phyloP scores from a whole-genome alignment of 2,329 filamentous ascomycete species.

The Aspergillus tubingensis region DNA sequence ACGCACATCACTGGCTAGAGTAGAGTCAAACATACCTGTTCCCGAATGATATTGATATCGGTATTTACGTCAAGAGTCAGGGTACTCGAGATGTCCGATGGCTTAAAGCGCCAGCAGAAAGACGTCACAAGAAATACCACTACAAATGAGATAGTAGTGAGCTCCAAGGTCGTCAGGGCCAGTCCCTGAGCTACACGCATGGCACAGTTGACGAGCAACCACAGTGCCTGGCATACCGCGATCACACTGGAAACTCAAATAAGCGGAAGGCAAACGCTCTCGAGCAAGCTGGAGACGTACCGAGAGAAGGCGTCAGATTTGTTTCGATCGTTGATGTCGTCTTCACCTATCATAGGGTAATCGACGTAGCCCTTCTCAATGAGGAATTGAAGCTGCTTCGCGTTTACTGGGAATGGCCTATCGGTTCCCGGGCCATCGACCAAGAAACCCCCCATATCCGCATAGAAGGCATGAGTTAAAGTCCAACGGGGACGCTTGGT shows the following conservation, averaged over 20 bases:
- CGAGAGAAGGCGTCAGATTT: conserved; percentile 1
- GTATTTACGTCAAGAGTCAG: neutral
- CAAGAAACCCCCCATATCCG: neutral
- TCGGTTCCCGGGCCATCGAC: neutral
- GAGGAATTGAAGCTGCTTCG: neutral
- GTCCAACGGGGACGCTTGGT: neutral
- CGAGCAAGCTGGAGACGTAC: neutral
- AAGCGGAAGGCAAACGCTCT: neutral
- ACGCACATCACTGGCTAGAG: too few species aligned
- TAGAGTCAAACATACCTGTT: neutral
- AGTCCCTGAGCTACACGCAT: neutral
- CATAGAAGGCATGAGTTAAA: conserved; percentile 1
- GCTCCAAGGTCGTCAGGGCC: neutral
- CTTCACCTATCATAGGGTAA: neutral
- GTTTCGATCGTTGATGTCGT: conserved; percentile 1
- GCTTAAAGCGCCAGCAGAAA: neutral
- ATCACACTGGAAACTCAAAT: neutral
- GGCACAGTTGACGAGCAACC: neutral
- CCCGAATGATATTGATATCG: neutral
- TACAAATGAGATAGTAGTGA: neutral
- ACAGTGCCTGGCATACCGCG: neutral
- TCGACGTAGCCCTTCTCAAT: neutral
- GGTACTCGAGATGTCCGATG: neutral
- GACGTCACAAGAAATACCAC: neutral
- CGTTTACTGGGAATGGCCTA: neutral